Evolutionary conservation across 108 stramenopile species (phyloP).

Genomic region (Seminavis robusta): DNA sequence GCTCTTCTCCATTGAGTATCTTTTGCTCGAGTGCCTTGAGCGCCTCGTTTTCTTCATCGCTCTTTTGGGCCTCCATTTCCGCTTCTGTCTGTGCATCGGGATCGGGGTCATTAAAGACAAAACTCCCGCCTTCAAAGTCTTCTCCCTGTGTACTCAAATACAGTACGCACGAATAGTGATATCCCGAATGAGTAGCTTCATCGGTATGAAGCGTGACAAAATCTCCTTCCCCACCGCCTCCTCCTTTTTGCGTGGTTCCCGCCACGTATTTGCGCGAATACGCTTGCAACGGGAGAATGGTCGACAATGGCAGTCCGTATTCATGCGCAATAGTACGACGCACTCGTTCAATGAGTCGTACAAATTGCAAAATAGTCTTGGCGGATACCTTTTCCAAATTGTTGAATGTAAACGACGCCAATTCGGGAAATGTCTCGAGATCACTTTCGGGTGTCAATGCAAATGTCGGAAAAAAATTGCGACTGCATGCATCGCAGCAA

Average conservation of each 20-base stretch:
- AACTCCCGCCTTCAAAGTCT: slow-evolving; percentile 38
- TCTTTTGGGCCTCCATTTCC: neutral
- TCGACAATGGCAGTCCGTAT: slow-evolving; percentile 26
- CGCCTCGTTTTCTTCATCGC: slow-evolving; percentile 13
- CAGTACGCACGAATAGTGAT: slow-evolving; percentile 39
- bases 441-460: slow-evolving; percentile 5
- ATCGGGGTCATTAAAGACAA: slow-evolving; percentile 40
- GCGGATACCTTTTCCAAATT: slow-evolving; percentile 17
- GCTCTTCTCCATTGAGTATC: slow-evolving; percentile 1
- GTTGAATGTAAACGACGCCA: slow-evolving; percentile 24
- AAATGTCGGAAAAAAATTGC: slow-evolving; percentile 32
- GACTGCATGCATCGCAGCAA: slow-evolving; percentile 29
- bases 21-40: too few relatives aligned
- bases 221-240: slow-evolving; percentile 36
- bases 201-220: slow-evolving; percentile 37
- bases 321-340: slow-evolving; percentile 31
- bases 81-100: neutral
- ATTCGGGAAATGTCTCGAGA: slow-evolving; percentile 19
- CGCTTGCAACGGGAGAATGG: slow-evolving; percentile 32
- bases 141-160: slow-evolving; percentile 34
- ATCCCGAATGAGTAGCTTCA: slow-evolving; percentile 36
- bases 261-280: slow-evolving; percentile 39
- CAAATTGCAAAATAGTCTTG: slow-evolving; percentile 23
- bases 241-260: slow-evolving; percentile 30
- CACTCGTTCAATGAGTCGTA: slow-evolving; percentile 26